phyloP scores from a whole-genome alignment of 2,329 filamentous ascomycete species.

The Scedosporium dehoogii region DNA sequence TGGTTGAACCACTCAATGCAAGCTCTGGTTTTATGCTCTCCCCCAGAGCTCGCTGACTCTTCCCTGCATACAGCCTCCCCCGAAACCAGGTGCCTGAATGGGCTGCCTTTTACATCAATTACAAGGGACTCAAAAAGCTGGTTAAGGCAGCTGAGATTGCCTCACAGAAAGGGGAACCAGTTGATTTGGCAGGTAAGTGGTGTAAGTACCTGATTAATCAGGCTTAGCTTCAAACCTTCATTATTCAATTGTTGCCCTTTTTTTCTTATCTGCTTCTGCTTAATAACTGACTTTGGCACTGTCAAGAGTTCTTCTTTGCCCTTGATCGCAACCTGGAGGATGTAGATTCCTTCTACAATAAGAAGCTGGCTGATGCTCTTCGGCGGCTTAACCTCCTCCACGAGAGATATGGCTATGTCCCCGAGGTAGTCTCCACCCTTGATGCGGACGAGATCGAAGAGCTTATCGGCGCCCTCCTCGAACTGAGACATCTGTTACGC shows the following conservation, averaged over 20 bases:
- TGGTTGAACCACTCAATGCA: neutral
- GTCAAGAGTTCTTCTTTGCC: slow-evolving; percentile 85
- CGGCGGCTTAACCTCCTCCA: slow-evolving; percentile 78
- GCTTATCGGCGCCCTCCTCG: slow-evolving; percentile 78
- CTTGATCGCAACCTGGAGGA: slow-evolving; percentile 96
- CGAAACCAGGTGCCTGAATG: slow-evolving; percentile 82
- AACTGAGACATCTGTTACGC: slow-evolving; percentile 75
- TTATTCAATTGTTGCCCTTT: neutral
- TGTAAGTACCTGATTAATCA: slow-evolving; percentile 39
- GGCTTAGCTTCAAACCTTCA: too few species aligned
- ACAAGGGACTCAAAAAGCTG: slow-evolving; percentile 88
- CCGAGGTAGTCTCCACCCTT: slow-evolving; percentile 59
- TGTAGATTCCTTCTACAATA: slow-evolving; percentile 94
- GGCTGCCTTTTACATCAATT: slow-evolving; percentile 77
- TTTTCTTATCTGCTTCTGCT: neutral
- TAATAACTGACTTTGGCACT: neutral
- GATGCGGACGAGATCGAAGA: slow-evolving; percentile 88
- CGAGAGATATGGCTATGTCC: slow-evolving; percentile 71
- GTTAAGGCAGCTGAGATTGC: slow-evolving; percentile 70
- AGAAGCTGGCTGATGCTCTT: slow-evolving; percentile 77
- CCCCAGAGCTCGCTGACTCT: slow-evolving; percentile 14
- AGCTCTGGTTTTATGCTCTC: neutral
- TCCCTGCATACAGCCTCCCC: slow-evolving; percentile 44
- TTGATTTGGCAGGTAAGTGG: slow-evolving; percentile 76
- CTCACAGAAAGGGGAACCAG: slow-evolving; percentile 58